A percentile compares a stretch with the other conserved stretches of the same genome.
These are phyloP conservation scores for Calonectria pteridis DNA, from an alignment of 2,329 filamentous ascomycete genomes.

Conservation along the genomic window DNA sequence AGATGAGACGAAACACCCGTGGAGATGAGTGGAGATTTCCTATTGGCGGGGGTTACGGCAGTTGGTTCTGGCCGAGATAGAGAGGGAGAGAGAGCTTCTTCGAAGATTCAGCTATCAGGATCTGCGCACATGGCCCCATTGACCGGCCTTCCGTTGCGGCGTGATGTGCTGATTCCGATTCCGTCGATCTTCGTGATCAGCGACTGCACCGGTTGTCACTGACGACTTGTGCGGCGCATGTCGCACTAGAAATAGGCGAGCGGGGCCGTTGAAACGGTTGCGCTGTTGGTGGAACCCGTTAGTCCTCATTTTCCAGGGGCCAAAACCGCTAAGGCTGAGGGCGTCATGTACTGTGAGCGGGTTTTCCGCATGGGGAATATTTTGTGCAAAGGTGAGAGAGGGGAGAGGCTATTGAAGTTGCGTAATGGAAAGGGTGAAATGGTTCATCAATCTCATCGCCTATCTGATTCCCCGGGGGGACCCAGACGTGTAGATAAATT, in stretches of 20 bases:
- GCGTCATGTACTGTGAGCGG: not conserved
- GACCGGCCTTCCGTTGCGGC: not conserved
- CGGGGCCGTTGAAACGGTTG: not conserved
- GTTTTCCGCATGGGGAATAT: not conserved
- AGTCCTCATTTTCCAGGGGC: not conserved
- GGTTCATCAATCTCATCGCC: not conserved
- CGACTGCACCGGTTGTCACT: not conserved
- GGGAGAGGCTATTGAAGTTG: not conserved
- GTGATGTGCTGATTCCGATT: not conserved
- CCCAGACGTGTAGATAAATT: not conserved
- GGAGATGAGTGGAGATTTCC: not conserved
- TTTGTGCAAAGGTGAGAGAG: not conserved
- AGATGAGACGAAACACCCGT: not conserved
- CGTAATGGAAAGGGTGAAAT: not conserved
- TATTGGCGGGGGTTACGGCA: not conserved
- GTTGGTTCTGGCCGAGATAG: not conserved
- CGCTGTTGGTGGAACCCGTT: not conserved
- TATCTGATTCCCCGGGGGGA: not conserved
- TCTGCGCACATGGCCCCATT: not conserved
- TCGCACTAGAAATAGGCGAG: slow-evolving; percentile 3
- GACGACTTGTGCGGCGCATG: not conserved
- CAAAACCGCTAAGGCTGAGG: not conserved
- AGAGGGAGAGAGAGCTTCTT: not conserved
- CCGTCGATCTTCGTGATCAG: not conserved
- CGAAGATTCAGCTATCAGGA: not conserved